A percentile compares a stretch with the other conserved stretches of the same genome.
These are phyloP conservation scores for Trichocomaceae sp. DNA, from an alignment of 2,329 filamentous ascomycete species.

Conservation along the genomic window DNA sequence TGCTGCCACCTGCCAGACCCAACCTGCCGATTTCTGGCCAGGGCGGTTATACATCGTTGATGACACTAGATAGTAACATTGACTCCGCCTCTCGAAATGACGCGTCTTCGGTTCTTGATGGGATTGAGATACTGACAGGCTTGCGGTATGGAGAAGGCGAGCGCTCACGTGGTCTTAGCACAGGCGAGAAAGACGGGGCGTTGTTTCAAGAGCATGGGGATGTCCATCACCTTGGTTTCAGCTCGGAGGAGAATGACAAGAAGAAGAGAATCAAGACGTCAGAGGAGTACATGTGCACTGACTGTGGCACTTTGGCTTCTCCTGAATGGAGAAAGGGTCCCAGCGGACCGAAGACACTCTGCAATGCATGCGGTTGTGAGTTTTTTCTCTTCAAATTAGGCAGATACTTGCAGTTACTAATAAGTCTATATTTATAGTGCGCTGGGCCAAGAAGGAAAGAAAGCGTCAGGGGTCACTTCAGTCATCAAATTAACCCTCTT, in stretches of 20 bases:
- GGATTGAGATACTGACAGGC: slow-evolving; percentile 89
- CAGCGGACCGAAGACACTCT: slow-evolving; percentile 85
- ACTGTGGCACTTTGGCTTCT: slow-evolving; percentile 89
- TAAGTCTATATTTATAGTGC: slow-evolving; percentile 33
- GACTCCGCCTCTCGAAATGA: slow-evolving; percentile 39
- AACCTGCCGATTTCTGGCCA: slow-evolving; percentile 21
- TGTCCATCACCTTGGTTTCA: slow-evolving; percentile 60
- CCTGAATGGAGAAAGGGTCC: slow-evolving; percentile 96
- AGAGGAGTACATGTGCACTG: slow-evolving; percentile 90
- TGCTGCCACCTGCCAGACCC: slow-evolving; percentile 12
- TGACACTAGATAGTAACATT: slow-evolving; percentile 35
- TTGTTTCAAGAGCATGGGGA: slow-evolving; percentile 80
- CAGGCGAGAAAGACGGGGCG: slow-evolving; percentile 71
- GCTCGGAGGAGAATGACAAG: slow-evolving; percentile 57
- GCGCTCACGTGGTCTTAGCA: slow-evolving; percentile 78
- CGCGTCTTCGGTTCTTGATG: slow-evolving; percentile 68
- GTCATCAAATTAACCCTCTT: not conserved
- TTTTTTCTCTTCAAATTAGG: slow-evolving; percentile 14
- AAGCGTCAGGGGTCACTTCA: slow-evolving; percentile 43
- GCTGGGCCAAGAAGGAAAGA: slow-evolving; percentile 69
- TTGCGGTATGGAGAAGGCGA: slow-evolving; percentile 83
- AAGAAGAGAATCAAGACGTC: slow-evolving; percentile 71
- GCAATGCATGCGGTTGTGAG: slow-evolving; percentile 85
- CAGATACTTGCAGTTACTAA: not conserved
- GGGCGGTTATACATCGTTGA: slow-evolving; percentile 53